Evolutionary conservation across 331 rosid genomes (phyloP).

Genomic region (Spiraea crenata): DNA sequence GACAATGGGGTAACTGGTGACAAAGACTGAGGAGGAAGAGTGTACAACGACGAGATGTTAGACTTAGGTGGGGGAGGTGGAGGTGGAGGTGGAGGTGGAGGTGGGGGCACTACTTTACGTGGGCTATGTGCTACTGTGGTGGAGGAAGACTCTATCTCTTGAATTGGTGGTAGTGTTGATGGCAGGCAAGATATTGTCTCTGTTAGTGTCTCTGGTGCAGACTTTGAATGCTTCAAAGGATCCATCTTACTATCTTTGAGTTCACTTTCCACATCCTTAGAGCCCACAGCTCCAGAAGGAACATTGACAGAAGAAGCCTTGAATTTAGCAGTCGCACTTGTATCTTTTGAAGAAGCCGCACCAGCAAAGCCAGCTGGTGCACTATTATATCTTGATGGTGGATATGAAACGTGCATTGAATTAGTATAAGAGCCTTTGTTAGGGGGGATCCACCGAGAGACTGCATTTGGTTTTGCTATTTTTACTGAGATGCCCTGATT

Average conservation of each 20-base stretch:
- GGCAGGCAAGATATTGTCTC: constrained; percentile 41
- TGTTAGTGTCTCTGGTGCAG: constrained; percentile 42
- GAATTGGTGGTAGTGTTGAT: constrained; percentile 34
- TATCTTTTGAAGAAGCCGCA: constrained; percentile 47
- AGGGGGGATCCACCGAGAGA: constrained; percentile 80
- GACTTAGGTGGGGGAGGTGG: constrained; percentile 23
- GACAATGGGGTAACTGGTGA: constrained; percentile 19
- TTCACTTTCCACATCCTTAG: constrained; percentile 48
- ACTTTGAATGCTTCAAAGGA: constrained; percentile 45
- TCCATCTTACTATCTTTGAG: constrained; percentile 40
- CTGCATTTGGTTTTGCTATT: constrained; percentile 68
- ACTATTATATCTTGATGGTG: constrained; percentile 73
- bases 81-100: constrained; percentile 27
- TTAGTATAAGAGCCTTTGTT: constrained; percentile 77
- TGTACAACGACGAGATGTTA: constrained; percentile 26
- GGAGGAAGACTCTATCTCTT: constrained; percentile 39
- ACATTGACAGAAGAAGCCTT: constrained; percentile 49
- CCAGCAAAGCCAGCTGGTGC: constrained; percentile 66
- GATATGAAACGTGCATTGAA: constrained; percentile 84
- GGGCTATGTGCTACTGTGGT: constrained; percentile 26
- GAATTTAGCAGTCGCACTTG: constrained; percentile 44
- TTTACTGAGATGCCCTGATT: constrained; percentile 52
- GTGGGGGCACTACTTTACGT: constrained; percentile 28
- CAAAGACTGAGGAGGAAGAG: constrained; percentile 24
- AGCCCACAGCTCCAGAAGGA: constrained; percentile 32